These are phyloP conservation scores for Lasiodiplodia citricola DNA, from an alignment of 2,329 filamentous ascomycete species.

Conservation along the genomic window DNA sequence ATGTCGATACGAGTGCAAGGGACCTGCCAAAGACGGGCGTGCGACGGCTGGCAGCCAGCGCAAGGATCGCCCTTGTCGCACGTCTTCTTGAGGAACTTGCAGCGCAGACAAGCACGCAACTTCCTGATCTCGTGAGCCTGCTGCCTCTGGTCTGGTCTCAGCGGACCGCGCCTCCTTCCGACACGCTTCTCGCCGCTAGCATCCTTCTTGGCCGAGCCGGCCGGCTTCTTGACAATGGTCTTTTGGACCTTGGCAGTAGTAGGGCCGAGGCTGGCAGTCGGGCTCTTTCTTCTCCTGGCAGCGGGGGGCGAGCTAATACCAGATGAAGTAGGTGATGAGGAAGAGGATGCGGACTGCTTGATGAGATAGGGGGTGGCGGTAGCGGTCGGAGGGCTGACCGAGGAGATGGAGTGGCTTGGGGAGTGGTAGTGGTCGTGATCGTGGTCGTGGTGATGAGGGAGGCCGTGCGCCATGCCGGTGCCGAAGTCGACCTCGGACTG, in stretches of 20 bases:
- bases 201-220: conserved; percentile 75
- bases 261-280: conserved; percentile 69
- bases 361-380: conserved; percentile 72
- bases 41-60: conserved; percentile 91
- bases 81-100: conserved; percentile 99
- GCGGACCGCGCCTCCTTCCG: conserved; percentile 84
- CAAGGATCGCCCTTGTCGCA: conserved; percentile 98
- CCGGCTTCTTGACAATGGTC: conserved; percentile 77
- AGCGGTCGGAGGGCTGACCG: conserved; percentile 71
- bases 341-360: conserved; percentile 64
- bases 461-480: conserved; percentile 65
- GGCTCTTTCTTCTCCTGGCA: conserved; percentile 72
- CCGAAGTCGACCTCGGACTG: conserved; percentile 76
- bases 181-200: conserved; percentile 83
- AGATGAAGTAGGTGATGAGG: conserved; percentile 64
- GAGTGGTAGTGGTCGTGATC: conserved; percentile 35
- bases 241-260: conserved; percentile 72
- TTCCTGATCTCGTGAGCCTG: conserved; percentile 97
- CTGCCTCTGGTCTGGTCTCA: conserved; percentile 91
- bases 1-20: conserved; percentile 98
- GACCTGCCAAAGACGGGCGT: conserved; percentile 95
- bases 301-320: conserved; percentile 62
- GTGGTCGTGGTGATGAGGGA: conserved; percentile 31
- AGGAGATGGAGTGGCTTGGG: conserved; percentile 47
- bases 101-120: conserved; percentile 87